Percentiles rank a stretch among this genome's conserved stretches.
Conservation (phyloP, 2,329 filamentous ascomycete species). For the Neopestalotiopsis sp. region DNA sequence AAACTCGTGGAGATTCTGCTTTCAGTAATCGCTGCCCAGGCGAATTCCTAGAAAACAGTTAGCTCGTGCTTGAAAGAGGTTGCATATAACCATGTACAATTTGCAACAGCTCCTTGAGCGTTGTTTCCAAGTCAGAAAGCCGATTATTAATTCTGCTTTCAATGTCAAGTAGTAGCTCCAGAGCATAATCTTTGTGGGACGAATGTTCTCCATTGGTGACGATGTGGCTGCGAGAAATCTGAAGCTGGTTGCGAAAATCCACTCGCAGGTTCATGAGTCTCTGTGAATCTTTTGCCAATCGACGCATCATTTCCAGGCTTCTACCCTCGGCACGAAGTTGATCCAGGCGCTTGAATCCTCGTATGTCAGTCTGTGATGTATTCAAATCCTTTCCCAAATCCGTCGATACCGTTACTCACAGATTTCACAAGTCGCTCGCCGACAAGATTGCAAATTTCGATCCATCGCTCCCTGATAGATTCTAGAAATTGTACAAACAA, state of each 20-base stretch:
- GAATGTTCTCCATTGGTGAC: background rate
- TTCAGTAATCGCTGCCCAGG: slow-evolving; percentile 2
- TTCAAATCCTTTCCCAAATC: no score
- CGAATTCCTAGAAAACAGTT: background rate
- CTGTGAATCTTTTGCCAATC: background rate
- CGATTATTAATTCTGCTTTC: background rate
- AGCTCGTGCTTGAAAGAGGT: background rate
- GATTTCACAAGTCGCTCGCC: background rate
- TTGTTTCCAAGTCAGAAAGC: background rate
- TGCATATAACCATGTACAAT: background rate
- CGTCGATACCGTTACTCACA: background rate
- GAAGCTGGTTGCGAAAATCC: background rate
- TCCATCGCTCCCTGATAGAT: background rate
- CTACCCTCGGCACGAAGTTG: slow-evolving; percentile 5
- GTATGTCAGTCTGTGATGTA: background rate
- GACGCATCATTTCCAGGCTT: slow-evolving; percentile 9
- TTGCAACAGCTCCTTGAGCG: slow-evolving; percentile 4
- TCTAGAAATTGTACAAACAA: background rate
- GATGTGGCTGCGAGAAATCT: background rate
- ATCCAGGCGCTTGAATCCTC: background rate
- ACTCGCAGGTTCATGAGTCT: background rate
- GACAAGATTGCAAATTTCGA: background rate
- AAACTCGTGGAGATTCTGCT: slow-evolving; percentile 3
- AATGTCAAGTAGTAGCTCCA: background rate
- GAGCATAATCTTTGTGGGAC: no score